Evolutionary conservation across 2,329 filamentous ascomycete genomes (phyloP), one percentile per base, ranked within the genome.

Genomic region (Aureobasidium sp.): DNA sequence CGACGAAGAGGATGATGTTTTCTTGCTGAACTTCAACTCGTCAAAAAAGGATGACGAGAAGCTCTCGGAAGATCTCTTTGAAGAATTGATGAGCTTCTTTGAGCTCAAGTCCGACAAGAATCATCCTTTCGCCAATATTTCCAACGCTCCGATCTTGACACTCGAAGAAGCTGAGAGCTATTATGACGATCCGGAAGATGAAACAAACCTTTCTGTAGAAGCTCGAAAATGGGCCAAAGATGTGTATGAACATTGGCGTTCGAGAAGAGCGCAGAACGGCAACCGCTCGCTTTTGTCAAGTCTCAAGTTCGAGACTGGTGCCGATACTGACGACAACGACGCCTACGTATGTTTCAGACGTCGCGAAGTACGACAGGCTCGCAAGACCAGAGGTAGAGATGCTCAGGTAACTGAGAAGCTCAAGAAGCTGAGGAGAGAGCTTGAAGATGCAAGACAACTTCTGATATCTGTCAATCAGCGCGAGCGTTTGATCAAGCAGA

Each of bases 261-360:
- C 81, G 64, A 84, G 85, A 70, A 84, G 90, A 58, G 79, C 86
- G 69, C 80, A 79, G 34, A 82, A 81, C 63, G 84, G 84, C 67
- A 94, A 93, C 72, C 86, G 83, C 68, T 78, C 87, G 6, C 78
- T 97, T 64, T 88, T 92, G 71, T 85, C 91, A 8, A 82, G 80
- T 26, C 84, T 97, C 73, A 97, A 97, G 78, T 94, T 96, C 67
- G 94, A 99, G 78, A 95, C 87, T 51, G 91, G 94, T 66, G 89
- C 91, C 72, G 93, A 97, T 67, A 95, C 88, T 64, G 94, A 99
- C 74, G 94, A 99, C 73, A 86, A 90, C 69, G 94, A 99, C 76
- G 94, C 94, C 53, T 99, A 96, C 77, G 92, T 99, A 70, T 99
- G 94, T 77, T 99, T 99, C 84, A 86, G 94, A 72, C 87, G 94